Evolutionary conservation across 495 filamentous ascomycete species (phyloP).

Genomic region (Paragyromitra xinjiangensis): DNA sequence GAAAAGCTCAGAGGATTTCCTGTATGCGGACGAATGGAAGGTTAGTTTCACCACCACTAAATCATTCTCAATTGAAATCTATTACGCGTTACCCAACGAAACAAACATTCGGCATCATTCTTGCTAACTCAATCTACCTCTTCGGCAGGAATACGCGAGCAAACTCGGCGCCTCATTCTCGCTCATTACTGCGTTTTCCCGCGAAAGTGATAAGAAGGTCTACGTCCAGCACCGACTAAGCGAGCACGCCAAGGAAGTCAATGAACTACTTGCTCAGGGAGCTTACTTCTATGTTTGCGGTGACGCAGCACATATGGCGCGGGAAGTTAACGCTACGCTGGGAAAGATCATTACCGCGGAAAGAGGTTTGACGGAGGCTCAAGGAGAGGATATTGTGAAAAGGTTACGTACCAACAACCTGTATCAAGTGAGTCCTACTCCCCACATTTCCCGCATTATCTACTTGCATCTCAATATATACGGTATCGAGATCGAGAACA

Average conservation of each 20-base stretch:
- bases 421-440: conserved; percentile 74
- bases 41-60: conserved; percentile 66
- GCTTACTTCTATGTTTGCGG: conserved; percentile 98
- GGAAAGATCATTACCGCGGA: conserved; percentile 84
- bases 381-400: conserved; percentile 96
- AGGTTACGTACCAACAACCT: conserved; percentile 89
- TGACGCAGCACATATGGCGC: conserved; percentile 97
- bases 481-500: not conserved
- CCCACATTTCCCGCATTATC: conserved; percentile 2
- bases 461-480: conserved; percentile 6
- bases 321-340: conserved; percentile 89
- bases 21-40: conserved; percentile 93
- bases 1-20: conserved; percentile 82
- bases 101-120: conserved; percentile 11
- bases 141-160: conserved; percentile 76
- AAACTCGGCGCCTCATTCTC: conserved; percentile 86
- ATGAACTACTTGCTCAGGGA: conserved; percentile 85
- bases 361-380: conserved; percentile 78
- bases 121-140: conserved; percentile 29
- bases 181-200: conserved; percentile 91
- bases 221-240: conserved; percentile 95
- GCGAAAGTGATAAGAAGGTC: conserved; percentile 83
- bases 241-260: conserved; percentile 83
- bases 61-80: conserved; percentile 28
- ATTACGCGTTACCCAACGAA: not conserved